These are phyloP conservation scores for Nakazawaea holstii DNA, from an alignment of 805 yeast species.

Conservation along the genomic window DNA sequence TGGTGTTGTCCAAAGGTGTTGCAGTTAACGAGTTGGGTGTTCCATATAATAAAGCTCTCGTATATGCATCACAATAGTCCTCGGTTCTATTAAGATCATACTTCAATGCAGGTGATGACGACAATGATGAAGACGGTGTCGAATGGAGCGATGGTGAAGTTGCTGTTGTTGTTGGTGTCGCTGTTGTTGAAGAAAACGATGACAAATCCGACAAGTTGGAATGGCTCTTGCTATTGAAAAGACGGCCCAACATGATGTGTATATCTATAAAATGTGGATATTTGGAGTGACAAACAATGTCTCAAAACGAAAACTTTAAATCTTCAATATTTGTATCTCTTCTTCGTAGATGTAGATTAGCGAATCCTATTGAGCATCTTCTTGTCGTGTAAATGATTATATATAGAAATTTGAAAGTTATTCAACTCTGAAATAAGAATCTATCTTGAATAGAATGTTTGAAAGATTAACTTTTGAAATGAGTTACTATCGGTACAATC, in stretches of 20 bases:
- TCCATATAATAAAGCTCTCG: slow-evolving; percentile 43
- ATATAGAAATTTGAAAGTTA: too few relatives aligned
- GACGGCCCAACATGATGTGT: slow-evolving; percentile 17
- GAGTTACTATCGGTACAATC: too few relatives aligned
- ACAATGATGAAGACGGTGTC: slow-evolving; percentile 1
- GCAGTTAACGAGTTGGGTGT: slow-evolving; percentile 21
- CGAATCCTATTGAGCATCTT: too few relatives aligned
- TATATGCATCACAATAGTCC: slow-evolving; percentile 35
- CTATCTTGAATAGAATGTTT: too few relatives aligned
- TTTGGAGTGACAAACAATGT: too few relatives aligned
- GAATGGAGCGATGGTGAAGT: background rate
- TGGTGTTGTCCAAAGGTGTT: slow-evolving; percentile 24
- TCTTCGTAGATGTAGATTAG: too few relatives aligned
- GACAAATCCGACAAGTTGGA: slow-evolving; percentile 2
- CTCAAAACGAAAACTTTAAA: too few relatives aligned
- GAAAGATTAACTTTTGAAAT: too few relatives aligned
- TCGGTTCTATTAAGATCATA: background rate
- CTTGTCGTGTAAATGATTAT: too few relatives aligned
- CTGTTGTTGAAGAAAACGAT: background rate
- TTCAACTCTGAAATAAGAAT: too few relatives aligned
- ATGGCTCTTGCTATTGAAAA: slow-evolving; percentile 16
- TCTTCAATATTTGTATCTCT: too few relatives aligned
- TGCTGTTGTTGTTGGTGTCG: background rate
- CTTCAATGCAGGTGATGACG: background rate
- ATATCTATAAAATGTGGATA: background rate